Evolutionary conservation across 495 filamentous ascomycete genomes (phyloP).

Genomic region (Penicillium coprophilum): DNA sequence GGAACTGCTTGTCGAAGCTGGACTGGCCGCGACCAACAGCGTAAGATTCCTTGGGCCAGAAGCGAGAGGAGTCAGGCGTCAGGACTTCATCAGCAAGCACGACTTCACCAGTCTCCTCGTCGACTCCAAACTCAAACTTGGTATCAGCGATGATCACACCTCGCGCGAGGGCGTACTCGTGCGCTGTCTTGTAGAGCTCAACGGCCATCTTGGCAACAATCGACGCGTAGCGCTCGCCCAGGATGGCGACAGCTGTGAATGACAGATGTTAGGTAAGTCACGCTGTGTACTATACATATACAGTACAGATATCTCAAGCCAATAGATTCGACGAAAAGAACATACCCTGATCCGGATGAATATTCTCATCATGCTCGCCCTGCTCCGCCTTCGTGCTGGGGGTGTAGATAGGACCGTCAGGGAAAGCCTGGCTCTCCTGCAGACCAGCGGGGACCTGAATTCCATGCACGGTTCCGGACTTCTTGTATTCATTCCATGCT

Average conservation of each 20-base stretch:
- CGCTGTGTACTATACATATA: not conserved
- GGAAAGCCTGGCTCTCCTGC: conserved; percentile 69
- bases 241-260: conserved; percentile 56
- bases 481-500: conserved; percentile 81
- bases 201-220: conserved; percentile 72
- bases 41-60: conserved; percentile 80
- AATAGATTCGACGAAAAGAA: conserved; percentile 1
- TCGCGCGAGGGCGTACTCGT: conserved; percentile 68
- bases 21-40: conserved; percentile 70
- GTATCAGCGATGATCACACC: conserved; percentile 93
- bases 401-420: conserved; percentile 74
- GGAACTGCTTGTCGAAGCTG: conserved; percentile 88
- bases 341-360: conserved; percentile 65
- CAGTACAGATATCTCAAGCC: not conserved
- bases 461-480: conserved; percentile 77
- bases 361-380: conserved; percentile 89
- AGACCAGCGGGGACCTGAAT: conserved; percentile 66
- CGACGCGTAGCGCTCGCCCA: conserved; percentile 73
- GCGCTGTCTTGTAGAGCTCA: conserved; percentile 68
- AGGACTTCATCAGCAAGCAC: conserved; percentile 91
- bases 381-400: conserved; percentile 86
- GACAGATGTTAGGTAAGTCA: conserved; percentile 11
- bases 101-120: conserved; percentile 70
- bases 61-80: conserved; percentile 82
- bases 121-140: conserved; percentile 81